phyloP scores from a whole-genome alignment of 768 basidiomycete species.

The Suillus subalutaceus region DNA sequence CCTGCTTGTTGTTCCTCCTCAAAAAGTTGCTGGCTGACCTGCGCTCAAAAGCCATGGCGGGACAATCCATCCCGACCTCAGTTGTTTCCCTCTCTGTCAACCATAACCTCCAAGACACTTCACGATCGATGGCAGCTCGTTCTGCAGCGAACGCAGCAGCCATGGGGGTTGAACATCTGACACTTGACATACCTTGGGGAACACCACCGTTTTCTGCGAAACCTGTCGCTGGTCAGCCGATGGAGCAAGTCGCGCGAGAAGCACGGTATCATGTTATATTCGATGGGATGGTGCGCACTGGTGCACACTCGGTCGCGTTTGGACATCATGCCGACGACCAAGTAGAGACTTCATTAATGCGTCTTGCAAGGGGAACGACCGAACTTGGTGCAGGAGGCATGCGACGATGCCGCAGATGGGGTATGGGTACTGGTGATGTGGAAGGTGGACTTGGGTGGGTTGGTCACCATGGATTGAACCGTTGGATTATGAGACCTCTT shows the following conservation, averaged over 20 bases:
- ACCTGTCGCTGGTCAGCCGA: slow-evolving; percentile 41
- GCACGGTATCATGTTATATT: slow-evolving; percentile 62
- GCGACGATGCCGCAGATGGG: slow-evolving; percentile 69
- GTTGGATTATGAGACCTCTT: slow-evolving; percentile 75
- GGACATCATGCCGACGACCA: slow-evolving; percentile 87
- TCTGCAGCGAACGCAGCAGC: slow-evolving; percentile 45
- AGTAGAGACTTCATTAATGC: slow-evolving; percentile 78
- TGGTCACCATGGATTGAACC: slow-evolving; percentile 60
- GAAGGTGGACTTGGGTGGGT: slow-evolving; percentile 40
- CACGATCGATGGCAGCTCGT: slow-evolving; percentile 55
- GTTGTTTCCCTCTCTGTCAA: slow-evolving; percentile 66
- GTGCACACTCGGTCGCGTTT: slow-evolving; percentile 53
- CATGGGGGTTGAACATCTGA: slow-evolving; percentile 50
- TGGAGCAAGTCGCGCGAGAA: slow-evolving; percentile 61
- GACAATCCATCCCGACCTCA: slow-evolving; percentile 22
- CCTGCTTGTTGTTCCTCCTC: slow-evolving; percentile 74
- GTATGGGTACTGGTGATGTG: slow-evolving; percentile 60
- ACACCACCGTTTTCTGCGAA: slow-evolving; percentile 48
- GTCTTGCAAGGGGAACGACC: slow-evolving; percentile 60
- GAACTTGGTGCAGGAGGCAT: slow-evolving; percentile 67
- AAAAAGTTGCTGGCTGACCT: slow-evolving; percentile 40
- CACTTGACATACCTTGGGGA: slow-evolving; percentile 60
- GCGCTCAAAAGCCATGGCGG: slow-evolving; percentile 17
- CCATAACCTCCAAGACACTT: slow-evolving; percentile 67
- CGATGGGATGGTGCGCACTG: slow-evolving; percentile 42